Conservation (phyloP, 257 asterid species). For the Nicotiana paniculata region DNA sequence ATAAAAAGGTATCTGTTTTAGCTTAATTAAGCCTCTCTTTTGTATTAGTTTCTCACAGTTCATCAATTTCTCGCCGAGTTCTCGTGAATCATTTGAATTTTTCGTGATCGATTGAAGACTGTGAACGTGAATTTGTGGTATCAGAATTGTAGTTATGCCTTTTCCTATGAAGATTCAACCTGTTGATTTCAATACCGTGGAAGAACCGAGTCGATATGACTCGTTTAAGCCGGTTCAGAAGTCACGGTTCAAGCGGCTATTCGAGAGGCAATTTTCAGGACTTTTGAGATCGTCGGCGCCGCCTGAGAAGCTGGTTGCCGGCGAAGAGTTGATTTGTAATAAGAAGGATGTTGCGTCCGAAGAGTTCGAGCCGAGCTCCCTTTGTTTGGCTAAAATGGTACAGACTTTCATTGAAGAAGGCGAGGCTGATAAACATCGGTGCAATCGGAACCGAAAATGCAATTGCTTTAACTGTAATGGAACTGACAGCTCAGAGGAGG, state of each 20-base stretch:
- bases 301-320: constrained; percentile 26
- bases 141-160: constrained; percentile 23
- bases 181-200: constrained; percentile 39
- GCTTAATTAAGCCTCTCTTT: not conserved
- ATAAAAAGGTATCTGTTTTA: constrained; percentile 24
- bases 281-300: constrained; percentile 35
- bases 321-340: constrained; percentile 18
- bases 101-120: not conserved
- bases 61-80: constrained; percentile 17
- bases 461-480: constrained; percentile 63
- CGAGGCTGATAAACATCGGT: constrained; percentile 44
- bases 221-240: constrained; percentile 46
- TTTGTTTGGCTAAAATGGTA: constrained; percentile 76
- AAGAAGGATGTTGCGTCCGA: constrained; percentile 44
- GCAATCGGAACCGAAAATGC: constrained; percentile 51
- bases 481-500: constrained; percentile 68
- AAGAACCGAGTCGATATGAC: constrained; percentile 35
- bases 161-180: constrained; percentile 81
- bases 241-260: constrained; percentile 73
- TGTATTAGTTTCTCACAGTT: constrained; percentile 1
- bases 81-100: not conserved
- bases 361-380: constrained; percentile 76
- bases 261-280: constrained; percentile 67
- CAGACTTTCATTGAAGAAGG: constrained; percentile 74
- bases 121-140: not conserved